phyloP scores from a whole-genome alignment of 192 early-diverging fungal species.

The Pilobolus umbonatus region DNA sequence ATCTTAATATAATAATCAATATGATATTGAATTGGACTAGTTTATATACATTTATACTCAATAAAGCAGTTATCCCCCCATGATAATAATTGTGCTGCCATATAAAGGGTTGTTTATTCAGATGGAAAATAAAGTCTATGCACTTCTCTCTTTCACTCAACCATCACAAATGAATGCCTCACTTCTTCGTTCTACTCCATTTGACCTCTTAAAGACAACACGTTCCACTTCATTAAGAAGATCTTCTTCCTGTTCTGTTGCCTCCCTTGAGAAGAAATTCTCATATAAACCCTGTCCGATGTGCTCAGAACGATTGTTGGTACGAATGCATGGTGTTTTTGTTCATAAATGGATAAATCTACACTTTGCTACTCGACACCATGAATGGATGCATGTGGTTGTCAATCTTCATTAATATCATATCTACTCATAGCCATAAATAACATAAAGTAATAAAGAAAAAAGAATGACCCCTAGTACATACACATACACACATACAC shows the following conservation, averaged over 20 bases:
- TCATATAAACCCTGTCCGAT: conserved; percentile 31
- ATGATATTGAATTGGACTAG: too few species aligned
- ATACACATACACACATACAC: background rate
- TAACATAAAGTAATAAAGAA: too few species aligned
- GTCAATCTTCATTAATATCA: conserved; percentile 34
- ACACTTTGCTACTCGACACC: conserved; percentile 28
- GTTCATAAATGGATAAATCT: conserved; percentile 35
- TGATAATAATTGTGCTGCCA: too few species aligned
- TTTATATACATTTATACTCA: too few species aligned
- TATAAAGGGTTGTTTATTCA: too few species aligned
- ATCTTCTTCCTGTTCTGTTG: background rate
- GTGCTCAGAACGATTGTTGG: conserved; percentile 28
- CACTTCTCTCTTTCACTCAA: too few species aligned
- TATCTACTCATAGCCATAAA: too few species aligned
- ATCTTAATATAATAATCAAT: too few species aligned
- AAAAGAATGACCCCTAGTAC: too few species aligned
- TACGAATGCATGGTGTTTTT: conserved; percentile 31
- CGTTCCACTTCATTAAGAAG: background rate
- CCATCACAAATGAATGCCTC: too few species aligned
- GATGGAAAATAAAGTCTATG: too few species aligned
- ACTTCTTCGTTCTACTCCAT: conserved; percentile 9
- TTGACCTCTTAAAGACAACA: background rate
- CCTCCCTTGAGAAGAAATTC: conserved; percentile 18
- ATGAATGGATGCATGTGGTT: conserved; percentile 31
- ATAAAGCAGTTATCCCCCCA: too few species aligned